These are phyloP conservation scores for Coprinopsis cinerea DNA, from an alignment of 768 basidiomycete genomes.

Conservation along the genomic window DNA sequence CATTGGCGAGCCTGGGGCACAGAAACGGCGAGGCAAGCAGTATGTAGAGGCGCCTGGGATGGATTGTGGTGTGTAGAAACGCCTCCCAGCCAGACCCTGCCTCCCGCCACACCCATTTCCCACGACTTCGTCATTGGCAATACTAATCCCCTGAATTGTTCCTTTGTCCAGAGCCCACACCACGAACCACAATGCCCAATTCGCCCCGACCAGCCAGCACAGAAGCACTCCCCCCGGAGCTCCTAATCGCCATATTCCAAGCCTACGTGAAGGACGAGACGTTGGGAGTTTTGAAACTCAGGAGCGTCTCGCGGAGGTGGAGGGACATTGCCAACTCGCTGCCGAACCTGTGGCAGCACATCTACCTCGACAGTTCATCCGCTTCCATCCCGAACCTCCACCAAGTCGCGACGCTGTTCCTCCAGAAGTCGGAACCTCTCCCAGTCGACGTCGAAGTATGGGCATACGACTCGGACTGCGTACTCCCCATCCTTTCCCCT, in stretches of 20 bases:
- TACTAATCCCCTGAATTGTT: not conserved
- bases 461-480: slow-evolving; percentile 38
- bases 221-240: slow-evolving; percentile 46
- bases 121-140: slow-evolving; percentile 5
- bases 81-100: not conserved
- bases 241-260: slow-evolving; percentile 58
- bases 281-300: slow-evolving; percentile 31
- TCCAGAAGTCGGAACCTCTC: slow-evolving; percentile 45
- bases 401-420: slow-evolving; percentile 48
- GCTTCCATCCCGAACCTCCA: slow-evolving; percentile 33
- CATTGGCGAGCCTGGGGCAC: too few species aligned
- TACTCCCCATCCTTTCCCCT: slow-evolving; percentile 61
- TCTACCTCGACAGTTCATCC: slow-evolving; percentile 42
- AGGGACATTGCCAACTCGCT: slow-evolving; percentile 43
- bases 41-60: too few species aligned
- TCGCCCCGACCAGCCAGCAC: slow-evolving; percentile 17
- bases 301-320: slow-evolving; percentile 57
- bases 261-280: slow-evolving; percentile 38
- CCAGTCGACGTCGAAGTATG: slow-evolving; percentile 50
- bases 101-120: slow-evolving; percentile 2
- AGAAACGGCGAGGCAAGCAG: too few species aligned
- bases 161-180: not conserved
- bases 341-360: slow-evolving; percentile 56
- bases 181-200: slow-evolving; percentile 6
- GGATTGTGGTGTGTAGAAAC: too few species aligned